Conservation (phyloP, 257 asterid species). For the Fraxinus anomala region DNA sequence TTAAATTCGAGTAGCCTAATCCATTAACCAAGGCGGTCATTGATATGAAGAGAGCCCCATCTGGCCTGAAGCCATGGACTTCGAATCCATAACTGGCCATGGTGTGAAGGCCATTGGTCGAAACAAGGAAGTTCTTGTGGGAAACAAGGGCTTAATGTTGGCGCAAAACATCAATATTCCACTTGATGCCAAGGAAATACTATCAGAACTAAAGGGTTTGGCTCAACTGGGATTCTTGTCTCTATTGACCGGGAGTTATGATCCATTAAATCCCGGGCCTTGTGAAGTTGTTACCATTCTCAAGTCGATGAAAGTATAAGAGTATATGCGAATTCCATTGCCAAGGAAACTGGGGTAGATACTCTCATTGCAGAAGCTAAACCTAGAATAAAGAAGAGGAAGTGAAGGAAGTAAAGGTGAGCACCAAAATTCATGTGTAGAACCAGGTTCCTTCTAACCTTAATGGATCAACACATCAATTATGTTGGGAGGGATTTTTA, state of each 20-base stretch:
- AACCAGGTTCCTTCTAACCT: too few species aligned
- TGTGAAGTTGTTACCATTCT: constrained; percentile 61
- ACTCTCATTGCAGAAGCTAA: constrained; percentile 70
- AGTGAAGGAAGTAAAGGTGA: constrained; percentile 70
- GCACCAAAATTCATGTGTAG: background rate
- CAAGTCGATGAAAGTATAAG: constrained; percentile 55
- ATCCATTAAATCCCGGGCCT: constrained; percentile 78
- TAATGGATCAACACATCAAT: too few species aligned
- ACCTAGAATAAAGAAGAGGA: constrained; percentile 77
- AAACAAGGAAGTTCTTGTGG: constrained; percentile 66
- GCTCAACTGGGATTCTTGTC: constrained; percentile 80
- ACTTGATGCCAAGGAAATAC: constrained; percentile 57
- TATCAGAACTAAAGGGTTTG: constrained; percentile 47
- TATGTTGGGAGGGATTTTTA: too few species aligned
- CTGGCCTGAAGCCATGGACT: constrained; percentile 61
- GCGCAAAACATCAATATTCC: constrained; percentile 46
- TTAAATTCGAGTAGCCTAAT: constrained; percentile 51
- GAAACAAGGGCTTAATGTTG: constrained; percentile 70
- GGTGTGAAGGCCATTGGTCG: constrained; percentile 78
- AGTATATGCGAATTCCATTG: constrained; percentile 68
- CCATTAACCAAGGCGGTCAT: constrained; percentile 77
- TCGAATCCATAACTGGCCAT: constrained; percentile 77
- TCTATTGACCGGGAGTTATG: constrained; percentile 60
- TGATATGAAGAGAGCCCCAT: constrained; percentile 47
- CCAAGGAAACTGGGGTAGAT: constrained; percentile 69